Evolutionary conservation across 345 rosid species (phyloP), one percentile per base, ranked within the genome.

Genomic region (Mercurialis annua): DNA sequence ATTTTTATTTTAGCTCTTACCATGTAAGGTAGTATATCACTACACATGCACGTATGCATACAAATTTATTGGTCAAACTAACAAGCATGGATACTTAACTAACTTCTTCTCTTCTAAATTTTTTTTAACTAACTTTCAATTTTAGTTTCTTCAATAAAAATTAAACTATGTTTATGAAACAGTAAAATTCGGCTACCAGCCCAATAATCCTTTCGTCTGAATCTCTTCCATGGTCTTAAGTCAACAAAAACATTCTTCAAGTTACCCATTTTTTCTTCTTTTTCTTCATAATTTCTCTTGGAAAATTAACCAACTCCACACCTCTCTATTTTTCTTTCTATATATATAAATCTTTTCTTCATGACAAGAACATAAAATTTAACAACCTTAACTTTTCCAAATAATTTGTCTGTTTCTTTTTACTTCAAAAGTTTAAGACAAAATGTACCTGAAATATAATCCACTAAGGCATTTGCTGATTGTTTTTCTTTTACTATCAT

Each of bases 381-480:
- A 17, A 9, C 26, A 33, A 21, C 42, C 29, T 0, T 9, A 58
- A 34, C 30, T 47, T 50, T 42, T 47, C 27, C 10, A 60, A 3
- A 11, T 14, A 4, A 26, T 54, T 27, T 31, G 30, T 2, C 31
- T 47, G 0, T 17, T 27, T 10, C n/a, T 10, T 49, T 15, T 40
- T 50, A 44, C 50, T 36, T 59, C 15, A 10, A 24, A 77, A 21
- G 36, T 3, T 21, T 9, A 10, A 55, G 40, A 55, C 4, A 52
- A 15, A 70, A 78, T 77, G 81, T 24, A 20, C 65, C 65, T 59
- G 14, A 68, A 67, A 65, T n/a, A n/a, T n/a, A 46, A 7, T 52
- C 61, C 46, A 10, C 55, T 65, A 67, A 59, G 60, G 33, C 66
- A 29, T 21, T 68, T 68, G 6, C 20, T 67, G 4, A 15, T 59